phyloP scores from a whole-genome alignment of 2,329 filamentous ascomycete species.

The Acrocalymma vagum region DNA sequence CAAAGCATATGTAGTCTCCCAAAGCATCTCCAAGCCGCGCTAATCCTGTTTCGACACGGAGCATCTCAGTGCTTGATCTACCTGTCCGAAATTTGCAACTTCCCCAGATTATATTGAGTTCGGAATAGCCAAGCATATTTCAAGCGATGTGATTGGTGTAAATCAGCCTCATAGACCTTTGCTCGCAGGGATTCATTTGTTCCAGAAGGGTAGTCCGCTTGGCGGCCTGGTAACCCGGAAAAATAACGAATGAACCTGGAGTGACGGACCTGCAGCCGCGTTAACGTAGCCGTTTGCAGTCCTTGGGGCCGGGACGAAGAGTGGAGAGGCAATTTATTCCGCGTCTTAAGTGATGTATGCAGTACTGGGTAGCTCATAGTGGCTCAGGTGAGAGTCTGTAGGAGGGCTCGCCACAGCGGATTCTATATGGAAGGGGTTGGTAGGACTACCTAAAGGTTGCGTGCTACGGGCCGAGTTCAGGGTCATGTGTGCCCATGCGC shows the following conservation, averaged over 20 bases:
- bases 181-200: constrained; percentile 7
- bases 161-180: constrained; percentile 5
- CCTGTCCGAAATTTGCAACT: constrained; percentile 5
- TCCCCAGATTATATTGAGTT: constrained; percentile 16
- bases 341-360: too few species aligned
- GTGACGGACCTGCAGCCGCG: constrained; percentile 11
- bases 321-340: too few species aligned
- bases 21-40: constrained; percentile 3
- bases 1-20: constrained; percentile 13
- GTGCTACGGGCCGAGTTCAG: too few species aligned
- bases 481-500: too few species aligned
- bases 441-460: too few species aligned
- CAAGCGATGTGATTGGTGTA: constrained; percentile 15
- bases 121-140: constrained; percentile 3
- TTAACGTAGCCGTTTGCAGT: too few species aligned
- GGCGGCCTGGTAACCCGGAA: background rate
- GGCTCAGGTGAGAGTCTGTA: too few species aligned
- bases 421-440: too few species aligned
- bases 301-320: too few species aligned
- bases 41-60: constrained; percentile 15
- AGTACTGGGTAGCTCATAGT: too few species aligned
- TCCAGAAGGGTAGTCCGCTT: constrained; percentile 10
- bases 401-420: too few species aligned
- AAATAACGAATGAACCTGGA: constrained; percentile 6
- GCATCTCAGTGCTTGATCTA: constrained; percentile 1